Percentiles rank a stretch among this genome's conserved stretches.
Conservation (phyloP, 192 early-diverging fungal species). For the Rhizoclosmatium globosum region DNA sequence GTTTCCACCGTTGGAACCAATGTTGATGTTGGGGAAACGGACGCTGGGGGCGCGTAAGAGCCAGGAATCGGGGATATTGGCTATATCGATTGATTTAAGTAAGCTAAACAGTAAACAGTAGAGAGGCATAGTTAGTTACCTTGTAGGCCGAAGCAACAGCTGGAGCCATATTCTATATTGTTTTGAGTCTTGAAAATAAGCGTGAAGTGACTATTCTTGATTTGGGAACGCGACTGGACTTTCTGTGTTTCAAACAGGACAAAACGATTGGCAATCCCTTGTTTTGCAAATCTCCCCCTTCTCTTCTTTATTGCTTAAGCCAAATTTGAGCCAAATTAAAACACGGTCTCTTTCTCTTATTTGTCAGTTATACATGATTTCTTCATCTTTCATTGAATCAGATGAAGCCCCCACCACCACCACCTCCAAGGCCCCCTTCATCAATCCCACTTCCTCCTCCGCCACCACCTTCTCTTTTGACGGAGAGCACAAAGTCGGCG, state of each 20-base stretch:
- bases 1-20: constrained; percentile 16
- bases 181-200: not conserved
- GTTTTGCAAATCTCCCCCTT: no score
- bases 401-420: no score
- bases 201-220: no score
- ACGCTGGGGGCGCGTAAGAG: not conserved
- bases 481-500: not conserved
- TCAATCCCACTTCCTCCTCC: not conserved
- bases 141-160: not conserved
- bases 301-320: no score
- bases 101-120: not conserved
- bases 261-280: no score
- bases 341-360: no score
- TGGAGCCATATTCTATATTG: not conserved
- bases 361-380: no score
- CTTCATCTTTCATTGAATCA: no score
- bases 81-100: not conserved
- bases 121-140: not conserved
- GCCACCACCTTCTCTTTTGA: not conserved
- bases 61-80: not conserved
- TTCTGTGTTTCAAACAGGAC: no score
- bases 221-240: no score
- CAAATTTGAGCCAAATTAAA: no score
- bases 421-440: no score
- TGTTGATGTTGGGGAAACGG: not conserved